A percentile compares a stretch with the other conserved stretches of the same genome.
phyloP scores from a whole-genome alignment of 352 stramenopile species.

The Phytophthora fragariaefolia region DNA sequence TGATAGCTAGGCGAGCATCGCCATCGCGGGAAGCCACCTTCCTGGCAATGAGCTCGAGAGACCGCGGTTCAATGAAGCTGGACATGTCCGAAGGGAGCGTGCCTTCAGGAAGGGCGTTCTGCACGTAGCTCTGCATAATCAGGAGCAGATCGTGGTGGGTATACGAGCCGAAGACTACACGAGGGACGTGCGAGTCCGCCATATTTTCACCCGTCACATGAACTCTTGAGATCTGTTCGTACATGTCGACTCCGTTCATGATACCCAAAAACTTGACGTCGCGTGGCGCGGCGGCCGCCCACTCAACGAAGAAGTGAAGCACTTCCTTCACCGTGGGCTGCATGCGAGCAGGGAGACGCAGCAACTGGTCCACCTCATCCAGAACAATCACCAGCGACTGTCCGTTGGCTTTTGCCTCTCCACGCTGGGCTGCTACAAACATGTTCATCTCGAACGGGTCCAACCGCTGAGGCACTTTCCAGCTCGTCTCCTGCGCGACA shows the following conservation, averaged over 20 bases:
- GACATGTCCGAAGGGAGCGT: background rate
- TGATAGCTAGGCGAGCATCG: constrained; percentile 67
- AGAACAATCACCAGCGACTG: constrained; percentile 50
- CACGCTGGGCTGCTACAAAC: constrained; percentile 41
- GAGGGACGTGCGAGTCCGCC: constrained; percentile 34
- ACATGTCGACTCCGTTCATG: constrained; percentile 84
- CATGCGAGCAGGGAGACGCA: constrained; percentile 50
- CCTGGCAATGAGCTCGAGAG: constrained; percentile 69
- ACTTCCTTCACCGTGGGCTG: constrained; percentile 57
- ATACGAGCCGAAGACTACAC: constrained; percentile 71
- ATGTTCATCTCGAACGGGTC: constrained; percentile 53
- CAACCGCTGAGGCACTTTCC: constrained; percentile 41
- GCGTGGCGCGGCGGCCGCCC: constrained; percentile 46
- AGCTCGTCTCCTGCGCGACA: constrained; percentile 23
- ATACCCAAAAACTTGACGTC: constrained; percentile 65
- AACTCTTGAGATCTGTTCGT: constrained; percentile 53
- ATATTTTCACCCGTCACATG: constrained; percentile 21
- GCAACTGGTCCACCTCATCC: constrained; percentile 73
- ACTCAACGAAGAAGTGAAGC: constrained; percentile 65
- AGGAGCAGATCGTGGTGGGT: constrained; percentile 49
- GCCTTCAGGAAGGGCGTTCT: constrained; percentile 13
- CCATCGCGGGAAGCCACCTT: constrained; percentile 74
- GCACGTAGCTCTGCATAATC: constrained; percentile 57
- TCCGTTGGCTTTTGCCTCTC: background rate
- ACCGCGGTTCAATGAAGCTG: constrained; percentile 48